Percentiles rank a stretch among this genome's conserved stretches.
phyloP scores from a whole-genome alignment of 2,329 filamentous ascomycete species.

The Calonectria naviculata region DNA sequence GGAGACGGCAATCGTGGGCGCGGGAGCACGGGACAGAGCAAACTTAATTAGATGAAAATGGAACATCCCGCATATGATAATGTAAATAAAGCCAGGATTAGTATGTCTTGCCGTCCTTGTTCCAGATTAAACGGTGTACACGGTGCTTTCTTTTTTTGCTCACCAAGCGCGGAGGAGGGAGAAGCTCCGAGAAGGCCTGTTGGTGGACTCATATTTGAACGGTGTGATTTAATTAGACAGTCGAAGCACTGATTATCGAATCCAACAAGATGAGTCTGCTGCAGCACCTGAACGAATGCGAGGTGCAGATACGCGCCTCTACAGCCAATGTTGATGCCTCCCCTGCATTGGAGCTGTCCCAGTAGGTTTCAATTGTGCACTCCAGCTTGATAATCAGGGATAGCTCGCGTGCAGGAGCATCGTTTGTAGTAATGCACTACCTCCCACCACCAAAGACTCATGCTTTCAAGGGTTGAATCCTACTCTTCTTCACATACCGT shows the following conservation, averaged over 20 bases:
- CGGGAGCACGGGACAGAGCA: not conserved
- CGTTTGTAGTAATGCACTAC: not conserved
- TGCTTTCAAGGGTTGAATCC: not conserved
- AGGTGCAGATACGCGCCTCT: not conserved
- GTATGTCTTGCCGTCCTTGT: not conserved
- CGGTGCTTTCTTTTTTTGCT: not conserved
- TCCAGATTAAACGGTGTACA: not conserved
- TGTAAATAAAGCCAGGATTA: not conserved
- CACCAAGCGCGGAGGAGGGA: not conserved
- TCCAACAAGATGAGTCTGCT: not conserved
- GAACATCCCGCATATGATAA: not conserved
- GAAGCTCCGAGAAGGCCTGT: not conserved
- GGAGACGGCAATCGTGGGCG: not conserved
- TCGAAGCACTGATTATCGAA: not conserved
- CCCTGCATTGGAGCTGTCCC: not conserved
- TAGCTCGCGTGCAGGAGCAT: not conserved
- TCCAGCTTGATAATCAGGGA: not conserved
- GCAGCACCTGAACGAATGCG: not conserved
- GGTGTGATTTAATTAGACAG: not conserved
- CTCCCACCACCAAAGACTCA: not conserved
- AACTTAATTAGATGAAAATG: not conserved
- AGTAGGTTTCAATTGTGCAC: not conserved
- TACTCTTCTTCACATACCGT: not conserved
- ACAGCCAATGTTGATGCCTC: not conserved
- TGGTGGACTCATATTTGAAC: not conserved